Evolutionary conservation across 768 basidiomycete species (phyloP), one percentile per base, ranked within the genome.

Genomic region (Boletales sp.): DNA sequence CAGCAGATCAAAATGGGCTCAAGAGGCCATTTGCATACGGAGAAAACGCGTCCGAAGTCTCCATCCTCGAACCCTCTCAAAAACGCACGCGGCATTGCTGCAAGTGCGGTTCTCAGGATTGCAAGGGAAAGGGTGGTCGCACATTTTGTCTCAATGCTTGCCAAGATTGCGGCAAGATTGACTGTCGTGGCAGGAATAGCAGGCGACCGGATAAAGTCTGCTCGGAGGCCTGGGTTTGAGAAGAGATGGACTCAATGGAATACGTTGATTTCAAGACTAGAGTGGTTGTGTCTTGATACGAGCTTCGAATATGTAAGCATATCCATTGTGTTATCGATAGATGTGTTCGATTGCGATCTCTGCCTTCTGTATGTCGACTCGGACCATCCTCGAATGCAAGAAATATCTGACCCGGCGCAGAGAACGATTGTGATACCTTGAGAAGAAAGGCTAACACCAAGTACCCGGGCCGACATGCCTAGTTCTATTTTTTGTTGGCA

Each of bases 61-160:
- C 58, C 11, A 69, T 71, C 14, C 54, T 68, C 3, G 72, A 75
- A 50, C 67, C 70, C 3, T 69, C 73, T 4, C 67, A 67, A 57
- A 87, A 87, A 62, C 77, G 89, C 3, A 80, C 81, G 39, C 83
- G 88, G 36, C 89, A 90, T 60, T 91, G 88, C 58, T 84, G 83
- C 64, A 91, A 91, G 70, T 90, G 88, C 49, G 88, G 88, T 14
- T 83, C 80, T 35, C 81, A 84, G 66, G 81, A 86, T 19, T 91
- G 88, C 65, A 90, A 90, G 63, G 88, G 88, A 43, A 90, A 90
- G 57, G 88, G 88, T 4, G 88, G 88, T 5, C 73, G 87, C 35
- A 72, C 72, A 39, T 89, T 87, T 62, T 91, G 88, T 62, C 72
- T 71, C 57, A 89, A 83, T 63, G 72, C 80, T 37, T 90, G 88